A percentile compares a stretch with the other conserved stretches of the same genome.
phyloP scores from a whole-genome alignment of 441 rosid species.

The Biscutella laevigata region DNA sequence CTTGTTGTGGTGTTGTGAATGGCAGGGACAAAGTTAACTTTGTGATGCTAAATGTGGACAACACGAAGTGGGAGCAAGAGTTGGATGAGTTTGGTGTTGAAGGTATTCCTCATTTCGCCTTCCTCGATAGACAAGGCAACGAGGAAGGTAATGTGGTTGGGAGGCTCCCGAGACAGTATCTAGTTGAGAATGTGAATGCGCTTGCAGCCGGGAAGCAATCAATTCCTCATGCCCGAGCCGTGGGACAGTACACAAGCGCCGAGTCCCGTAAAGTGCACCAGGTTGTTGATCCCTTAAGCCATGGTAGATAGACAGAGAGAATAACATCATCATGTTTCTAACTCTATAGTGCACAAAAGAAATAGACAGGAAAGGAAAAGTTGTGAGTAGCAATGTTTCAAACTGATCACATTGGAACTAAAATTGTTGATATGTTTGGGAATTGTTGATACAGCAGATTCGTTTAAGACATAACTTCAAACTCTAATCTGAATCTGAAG shows the following conservation, averaged over 20 bases:
- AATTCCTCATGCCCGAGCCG: constrained; percentile 75
- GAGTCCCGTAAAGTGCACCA: constrained; percentile 63
- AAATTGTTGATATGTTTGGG: background rate
- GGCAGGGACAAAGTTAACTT: constrained; percentile 78
- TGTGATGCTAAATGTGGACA: constrained; percentile 92
- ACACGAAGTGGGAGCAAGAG: constrained; percentile 96
- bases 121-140: constrained; percentile 72
- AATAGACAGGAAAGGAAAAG: background rate
- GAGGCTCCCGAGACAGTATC: constrained; percentile 64
- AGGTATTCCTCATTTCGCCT: constrained; percentile 88
- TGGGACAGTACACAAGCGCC: constrained; percentile 71
- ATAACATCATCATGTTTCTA: background rate
- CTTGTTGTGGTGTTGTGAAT: constrained; percentile 1
- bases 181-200: constrained; percentile 73
- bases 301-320: constrained; percentile 55
- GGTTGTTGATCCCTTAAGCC: constrained; percentile 81
- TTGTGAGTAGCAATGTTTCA: background rate
- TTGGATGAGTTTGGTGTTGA: constrained; percentile 91
- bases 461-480: background rate
- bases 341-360: constrained; percentile 12
- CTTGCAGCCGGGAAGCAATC: constrained; percentile 62
- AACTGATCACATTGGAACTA: background rate
- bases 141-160: constrained; percentile 95
- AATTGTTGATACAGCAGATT: background rate
- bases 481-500: constrained; percentile 59